Evolutionary conservation across 2,329 filamentous ascomycete genomes (phyloP), one percentile per base, ranked within the genome.

Genomic region (Lojkania enalia): DNA sequence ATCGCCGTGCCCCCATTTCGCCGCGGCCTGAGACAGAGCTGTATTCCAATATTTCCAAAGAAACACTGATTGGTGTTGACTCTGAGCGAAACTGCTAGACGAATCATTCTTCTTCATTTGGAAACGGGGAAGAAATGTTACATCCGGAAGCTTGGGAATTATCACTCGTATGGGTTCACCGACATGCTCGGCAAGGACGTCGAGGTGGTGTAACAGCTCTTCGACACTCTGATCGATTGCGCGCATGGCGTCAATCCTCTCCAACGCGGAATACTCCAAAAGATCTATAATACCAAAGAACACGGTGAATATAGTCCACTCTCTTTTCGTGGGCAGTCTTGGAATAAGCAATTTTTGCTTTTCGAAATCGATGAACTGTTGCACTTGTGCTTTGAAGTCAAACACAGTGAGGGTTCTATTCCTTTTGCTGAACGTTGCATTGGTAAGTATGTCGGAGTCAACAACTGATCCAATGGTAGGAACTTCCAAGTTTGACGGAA

Each of bases 211-310:
- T 36, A 70, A 67, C 23, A 71, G 49, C 30, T 59, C 53, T 15
- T 57, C 55, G 16, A 71, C 61, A 40, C 61, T 70, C 30, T 55
- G 55, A 16, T 65, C 55, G 31, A 70, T 62, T 3, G 64, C 64
- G 20, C 52, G 52, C 39, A 63, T 51, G 3, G 61, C 65, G 7
- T 47, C 50, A 20, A 59, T 51, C 29, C 59, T 55, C 9, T 66
- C 60, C 36, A 69, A 42, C 2, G 42, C 35, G 2, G 62, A 57
- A 40, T 64, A 71, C 35, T 66, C 60, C 49, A 66, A 49, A 18
- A 71, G 44, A 37, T 71, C 69, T 61, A 64, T 69, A 15, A 66
- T 54, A 12, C 69, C 67, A 38, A 71, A 69, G 29, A 63, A 63
- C 13, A 71, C 57, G 7, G 67, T 67, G 46, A 70, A 70, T 23